These are phyloP conservation scores for Coemansia umbellata DNA, from an alignment of 192 early-diverging fungal species.

Conservation along the genomic window DNA sequence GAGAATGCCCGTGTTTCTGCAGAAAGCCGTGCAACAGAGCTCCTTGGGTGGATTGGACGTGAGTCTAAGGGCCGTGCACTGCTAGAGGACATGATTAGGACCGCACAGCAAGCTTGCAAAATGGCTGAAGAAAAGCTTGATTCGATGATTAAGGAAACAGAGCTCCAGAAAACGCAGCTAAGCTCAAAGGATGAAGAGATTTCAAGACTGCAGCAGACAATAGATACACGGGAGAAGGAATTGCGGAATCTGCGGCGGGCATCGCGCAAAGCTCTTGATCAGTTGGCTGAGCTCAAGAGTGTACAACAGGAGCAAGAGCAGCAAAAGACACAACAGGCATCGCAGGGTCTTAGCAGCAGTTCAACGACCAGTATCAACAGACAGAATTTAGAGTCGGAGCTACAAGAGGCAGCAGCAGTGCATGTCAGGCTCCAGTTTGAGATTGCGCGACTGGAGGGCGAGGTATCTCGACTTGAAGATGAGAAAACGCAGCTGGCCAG, in stretches of 20 bases:
- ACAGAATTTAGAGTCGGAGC: conserved; percentile 19
- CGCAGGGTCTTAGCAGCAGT: conserved; percentile 1
- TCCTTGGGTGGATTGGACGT: conserved; percentile 50
- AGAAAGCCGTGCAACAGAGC: conserved; percentile 41
- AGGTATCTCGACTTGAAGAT: conserved; percentile 44
- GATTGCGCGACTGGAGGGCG: conserved; percentile 45
- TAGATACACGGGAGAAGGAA: conserved; percentile 48
- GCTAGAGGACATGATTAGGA: conserved; percentile 52
- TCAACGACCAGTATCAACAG: neutral
- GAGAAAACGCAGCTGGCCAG: conserved; percentile 39
- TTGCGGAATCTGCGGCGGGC: conserved; percentile 45
- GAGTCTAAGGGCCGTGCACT: conserved; percentile 52
- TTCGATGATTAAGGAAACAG: conserved; percentile 23
- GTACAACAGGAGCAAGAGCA: conserved; percentile 6
- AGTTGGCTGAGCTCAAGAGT: conserved; percentile 41
- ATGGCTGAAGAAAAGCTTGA: conserved; percentile 38
- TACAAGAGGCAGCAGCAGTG: conserved; percentile 45
- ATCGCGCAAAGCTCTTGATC: conserved; percentile 48
- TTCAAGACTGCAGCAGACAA: conserved; percentile 14
- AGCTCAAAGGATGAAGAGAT: conserved; percentile 22
- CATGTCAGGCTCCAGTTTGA: conserved; percentile 49
- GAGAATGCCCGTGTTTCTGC: conserved; percentile 30
- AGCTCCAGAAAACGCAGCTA: conserved; percentile 9
- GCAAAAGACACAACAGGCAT: neutral
- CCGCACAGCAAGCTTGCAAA: conserved; percentile 52